These are phyloP conservation scores for Phialemonium atrogriseum DNA, from an alignment of 2,329 filamentous ascomycete genomes.

Conservation along the genomic window DNA sequence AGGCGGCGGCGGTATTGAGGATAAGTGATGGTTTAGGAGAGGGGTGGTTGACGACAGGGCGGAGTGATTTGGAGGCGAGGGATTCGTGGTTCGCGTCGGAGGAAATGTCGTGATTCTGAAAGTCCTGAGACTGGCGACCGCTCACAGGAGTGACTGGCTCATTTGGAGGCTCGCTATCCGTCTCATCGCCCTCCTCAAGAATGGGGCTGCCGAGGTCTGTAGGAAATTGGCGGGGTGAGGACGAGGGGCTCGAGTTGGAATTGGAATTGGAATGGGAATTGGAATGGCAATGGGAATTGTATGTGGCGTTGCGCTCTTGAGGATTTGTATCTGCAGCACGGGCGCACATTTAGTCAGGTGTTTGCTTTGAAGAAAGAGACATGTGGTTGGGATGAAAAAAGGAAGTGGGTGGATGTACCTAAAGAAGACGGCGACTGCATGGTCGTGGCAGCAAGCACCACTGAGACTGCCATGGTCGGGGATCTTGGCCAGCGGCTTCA, in stretches of 20 bases:
- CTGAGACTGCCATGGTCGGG: slow-evolving; percentile 19
- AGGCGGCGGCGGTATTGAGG: slow-evolving; percentile 11
- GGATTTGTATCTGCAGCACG: slow-evolving; percentile 7
- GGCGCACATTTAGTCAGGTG: slow-evolving; percentile 8
- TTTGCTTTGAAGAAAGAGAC: slow-evolving; percentile 5
- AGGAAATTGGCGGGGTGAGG: slow-evolving; percentile 38
- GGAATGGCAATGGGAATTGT: slow-evolving; percentile 2
- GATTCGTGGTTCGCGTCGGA: slow-evolving; percentile 18
- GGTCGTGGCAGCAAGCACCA: slow-evolving; percentile 18
- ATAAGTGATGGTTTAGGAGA: slow-evolving; percentile 13
- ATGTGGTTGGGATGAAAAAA: slow-evolving; percentile 8
- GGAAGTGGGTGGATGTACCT: slow-evolving; percentile 21
- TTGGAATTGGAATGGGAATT: slow-evolving; percentile 2
- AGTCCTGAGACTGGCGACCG: slow-evolving; percentile 46
- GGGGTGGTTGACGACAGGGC: slow-evolving; percentile 17
- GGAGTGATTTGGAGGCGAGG: slow-evolving; percentile 7
- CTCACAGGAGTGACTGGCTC: slow-evolving; percentile 57
- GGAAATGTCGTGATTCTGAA: slow-evolving; percentile 30
- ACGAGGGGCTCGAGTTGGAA: slow-evolving; percentile 20
- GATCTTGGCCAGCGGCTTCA: too few relatives aligned
- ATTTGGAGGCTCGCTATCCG: slow-evolving; percentile 48
- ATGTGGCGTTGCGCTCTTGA: too few relatives aligned
- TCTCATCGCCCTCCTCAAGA: slow-evolving; percentile 51
- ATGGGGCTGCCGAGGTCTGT: slow-evolving; percentile 45
- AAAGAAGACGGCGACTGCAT: slow-evolving; percentile 19